Evolutionary conservation across 2,329 filamentous ascomycete genomes (phyloP), one percentile per base, ranked within the genome.

Genomic region (Colletotrichum caudatum): DNA sequence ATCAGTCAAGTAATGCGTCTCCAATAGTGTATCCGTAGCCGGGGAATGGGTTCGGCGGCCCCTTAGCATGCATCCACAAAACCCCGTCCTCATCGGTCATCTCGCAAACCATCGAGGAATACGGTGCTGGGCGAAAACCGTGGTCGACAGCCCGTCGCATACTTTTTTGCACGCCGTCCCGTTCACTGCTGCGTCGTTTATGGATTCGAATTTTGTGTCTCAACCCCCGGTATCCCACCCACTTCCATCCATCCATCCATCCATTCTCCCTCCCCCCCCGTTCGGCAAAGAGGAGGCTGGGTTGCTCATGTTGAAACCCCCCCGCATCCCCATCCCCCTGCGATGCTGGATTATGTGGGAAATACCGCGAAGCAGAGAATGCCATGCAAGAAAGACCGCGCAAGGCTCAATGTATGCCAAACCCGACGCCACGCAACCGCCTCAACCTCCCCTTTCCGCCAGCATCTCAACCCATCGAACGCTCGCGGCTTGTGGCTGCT

Each of bases 401-500:
- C 66, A 69, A 65, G 66, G 66, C 66, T 29, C 62, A 33, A 64
- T 51, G 35, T 56, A 44, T 53, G 53, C 54, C 53, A 65, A 59
- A 65, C 14, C 51, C 26, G 9, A 51, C 58, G 59, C 51, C 37
- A 46, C 54, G 39, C 16, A 64, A 54, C 59, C 39, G 26, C 62
- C 37, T 54, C 60, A 35, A 62, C 41, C 48, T 26, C 66, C 14
- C 20, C 23, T 50, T 35, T 29, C n/a, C 50, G 33, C 29, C 29
- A 29, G 29, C 46, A 51, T 66, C 51, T 70, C 33, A 41, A 48
- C 11, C 11, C 11, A 66, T 48, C 29, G 39, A 66, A 61, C 67
- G 67, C 50, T 50, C 48, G 56, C 60, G 67, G 63, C 63, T 66
- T n/a, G 50, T 66, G 67, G 41, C 63, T 70, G 67, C 63, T 56